These are phyloP conservation scores for Lentinula guzmanii DNA, from an alignment of 768 basidiomycete species.

Conservation along the genomic window DNA sequence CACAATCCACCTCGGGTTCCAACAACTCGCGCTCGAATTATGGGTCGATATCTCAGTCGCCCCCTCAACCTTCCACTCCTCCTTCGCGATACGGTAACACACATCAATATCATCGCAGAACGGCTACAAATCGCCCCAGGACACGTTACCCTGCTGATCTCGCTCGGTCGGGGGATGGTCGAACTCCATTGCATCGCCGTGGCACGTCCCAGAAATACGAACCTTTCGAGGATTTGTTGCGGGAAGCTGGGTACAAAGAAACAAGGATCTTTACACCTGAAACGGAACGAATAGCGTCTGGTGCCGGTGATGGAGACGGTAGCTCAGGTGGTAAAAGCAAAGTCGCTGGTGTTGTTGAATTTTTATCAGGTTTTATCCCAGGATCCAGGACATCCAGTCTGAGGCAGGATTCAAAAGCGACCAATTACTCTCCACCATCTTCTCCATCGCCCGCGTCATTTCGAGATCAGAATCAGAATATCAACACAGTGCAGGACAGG, in stretches of 20 bases:
- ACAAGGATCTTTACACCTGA: constrained; percentile 88
- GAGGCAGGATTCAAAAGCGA: not conserved
- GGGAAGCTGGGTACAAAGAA: constrained; percentile 89
- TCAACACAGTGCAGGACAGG: not conserved
- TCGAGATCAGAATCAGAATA: not conserved
- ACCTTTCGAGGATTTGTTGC: constrained; percentile 76
- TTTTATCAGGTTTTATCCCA: constrained; percentile 58
- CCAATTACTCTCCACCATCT: constrained; percentile 10
- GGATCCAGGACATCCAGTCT: constrained; percentile 15
- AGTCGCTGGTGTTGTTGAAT: constrained; percentile 57
- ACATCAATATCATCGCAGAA: constrained; percentile 12
- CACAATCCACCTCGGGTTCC: constrained; percentile 23
- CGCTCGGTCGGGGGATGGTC: constrained; percentile 21
- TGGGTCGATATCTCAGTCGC: constrained; percentile 26
- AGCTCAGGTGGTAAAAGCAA: constrained; percentile 28
- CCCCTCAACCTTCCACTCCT: constrained; percentile 36
- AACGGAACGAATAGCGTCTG: constrained; percentile 42
- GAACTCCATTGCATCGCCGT: constrained; percentile 70
- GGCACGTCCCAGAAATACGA: constrained; percentile 82
- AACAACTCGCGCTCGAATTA: constrained; percentile 19
- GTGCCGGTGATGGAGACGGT: constrained; percentile 17
- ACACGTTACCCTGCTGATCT: constrained; percentile 54
- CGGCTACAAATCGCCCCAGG: constrained; percentile 24
- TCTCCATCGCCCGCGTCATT: not conserved
- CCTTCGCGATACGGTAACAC: constrained; percentile 12